phyloP scores from a whole-genome alignment of 1,139 yeast genomes.

The Insectozyma bohioensis region DNA sequence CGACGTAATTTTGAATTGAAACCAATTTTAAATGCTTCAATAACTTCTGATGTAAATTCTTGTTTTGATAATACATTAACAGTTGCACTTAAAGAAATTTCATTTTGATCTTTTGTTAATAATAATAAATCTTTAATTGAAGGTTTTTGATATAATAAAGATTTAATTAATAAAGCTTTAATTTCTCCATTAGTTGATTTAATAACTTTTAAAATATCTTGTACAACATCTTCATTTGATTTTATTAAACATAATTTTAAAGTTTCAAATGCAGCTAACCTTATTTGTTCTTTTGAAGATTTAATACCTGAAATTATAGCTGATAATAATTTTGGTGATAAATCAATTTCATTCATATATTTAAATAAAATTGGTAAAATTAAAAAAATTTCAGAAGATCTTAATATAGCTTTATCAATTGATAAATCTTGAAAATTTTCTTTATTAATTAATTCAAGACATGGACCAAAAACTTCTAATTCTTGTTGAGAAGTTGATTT shows the following conservation, averaged over 20 bases:
- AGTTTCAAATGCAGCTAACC: slow-evolving; percentile 51
- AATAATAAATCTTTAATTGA: slow-evolving; percentile 48
- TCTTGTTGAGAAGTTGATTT: slow-evolving; percentile 32
- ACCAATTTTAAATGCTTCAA: slow-evolving; percentile 36
- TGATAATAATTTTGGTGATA: slow-evolving; percentile 50
- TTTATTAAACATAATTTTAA: slow-evolving; percentile 28
- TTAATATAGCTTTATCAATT: slow-evolving; percentile 72
- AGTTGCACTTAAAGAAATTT: slow-evolving; percentile 52
- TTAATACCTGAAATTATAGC: slow-evolving; percentile 67
- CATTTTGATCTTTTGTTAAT: slow-evolving; percentile 76
- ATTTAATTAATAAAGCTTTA: slow-evolving; percentile 37
- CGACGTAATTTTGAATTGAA: slow-evolving; percentile 62
- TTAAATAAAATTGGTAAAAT: slow-evolving; percentile 52
- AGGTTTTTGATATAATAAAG: slow-evolving; percentile 17
- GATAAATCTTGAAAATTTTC: slow-evolving; percentile 41
- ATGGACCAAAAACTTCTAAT: slow-evolving; percentile 32
- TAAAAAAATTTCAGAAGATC: slow-evolving; percentile 74
- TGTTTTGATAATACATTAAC: slow-evolving; percentile 52
- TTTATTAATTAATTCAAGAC: slow-evolving; percentile 41
- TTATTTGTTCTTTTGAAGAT: slow-evolving; percentile 66
- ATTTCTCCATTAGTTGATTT: slow-evolving; percentile 70
- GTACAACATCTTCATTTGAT: slow-evolving; percentile 28
- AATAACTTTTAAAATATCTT: slow-evolving; percentile 56
- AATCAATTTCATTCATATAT: slow-evolving; percentile 14
- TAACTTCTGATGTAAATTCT: slow-evolving; percentile 9